Conservation (phyloP, 2,329 filamentous ascomycete genomes). For the Aspergillus neotritici region DNA sequence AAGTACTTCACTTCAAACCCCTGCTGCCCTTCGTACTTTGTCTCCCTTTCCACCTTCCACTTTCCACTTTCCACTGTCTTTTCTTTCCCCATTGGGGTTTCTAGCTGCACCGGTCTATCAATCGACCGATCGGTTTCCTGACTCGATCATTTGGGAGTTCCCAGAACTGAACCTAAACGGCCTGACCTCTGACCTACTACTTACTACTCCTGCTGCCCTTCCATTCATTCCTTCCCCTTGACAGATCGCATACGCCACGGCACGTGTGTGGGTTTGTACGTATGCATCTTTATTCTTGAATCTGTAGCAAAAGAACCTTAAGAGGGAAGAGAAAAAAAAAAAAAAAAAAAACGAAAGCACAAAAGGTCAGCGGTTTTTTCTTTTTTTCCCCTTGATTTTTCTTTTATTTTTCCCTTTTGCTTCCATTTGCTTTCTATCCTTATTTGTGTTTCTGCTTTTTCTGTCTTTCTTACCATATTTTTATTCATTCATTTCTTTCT, state of each 20-base stretch:
- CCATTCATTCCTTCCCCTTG: neutral
- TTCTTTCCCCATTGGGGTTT: neutral
- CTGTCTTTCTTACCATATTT: constrained; percentile 9
- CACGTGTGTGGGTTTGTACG: constrained; percentile 7
- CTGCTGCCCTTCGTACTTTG: neutral
- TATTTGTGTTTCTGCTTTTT: neutral
- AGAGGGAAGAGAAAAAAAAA: too few species aligned
- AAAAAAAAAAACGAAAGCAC: neutral
- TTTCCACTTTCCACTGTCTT: too few species aligned
- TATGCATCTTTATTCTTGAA: constrained; percentile 1
- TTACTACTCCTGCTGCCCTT: neutral
- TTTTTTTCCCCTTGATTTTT: neutral
- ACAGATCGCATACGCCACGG: constrained; percentile 4
- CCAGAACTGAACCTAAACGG: neutral
- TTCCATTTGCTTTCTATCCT: neutral
- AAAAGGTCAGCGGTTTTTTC: constrained; percentile 1
- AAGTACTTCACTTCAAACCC: neutral
- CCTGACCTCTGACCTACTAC: neutral
- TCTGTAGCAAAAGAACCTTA: constrained; percentile 1
- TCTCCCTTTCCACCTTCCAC: neutral
- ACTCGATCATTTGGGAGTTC: neutral
- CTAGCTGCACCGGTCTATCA: too few species aligned
- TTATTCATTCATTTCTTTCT: constrained; percentile 6
- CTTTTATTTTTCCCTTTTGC: constrained; percentile 1
- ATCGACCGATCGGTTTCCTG: neutral